Percentiles rank a stretch among this genome's conserved stretches.
These are phyloP conservation scores for Fusarium compactum DNA, from an alignment of 2,329 filamentous ascomycete genomes.

Conservation along the genomic window DNA sequence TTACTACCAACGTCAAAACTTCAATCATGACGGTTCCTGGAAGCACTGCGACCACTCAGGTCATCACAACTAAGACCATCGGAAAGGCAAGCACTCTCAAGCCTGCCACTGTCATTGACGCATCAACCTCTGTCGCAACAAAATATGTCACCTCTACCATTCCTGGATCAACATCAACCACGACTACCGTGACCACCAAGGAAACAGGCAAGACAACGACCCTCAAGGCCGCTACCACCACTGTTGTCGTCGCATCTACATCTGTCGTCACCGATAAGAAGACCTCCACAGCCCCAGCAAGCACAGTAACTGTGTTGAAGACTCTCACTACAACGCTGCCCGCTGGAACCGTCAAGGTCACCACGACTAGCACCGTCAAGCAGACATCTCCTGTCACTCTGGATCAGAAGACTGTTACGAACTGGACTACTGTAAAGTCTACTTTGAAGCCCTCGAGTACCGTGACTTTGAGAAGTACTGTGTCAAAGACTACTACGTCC, in stretches of 20 bases:
- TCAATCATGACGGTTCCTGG: constrained; percentile 25
- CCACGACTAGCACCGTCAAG: constrained; percentile 27
- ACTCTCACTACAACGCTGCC: constrained; percentile 21
- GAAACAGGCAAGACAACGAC: constrained; percentile 41
- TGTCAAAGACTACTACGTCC: constrained; percentile 33
- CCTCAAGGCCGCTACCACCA: constrained; percentile 37
- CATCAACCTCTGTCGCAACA: constrained; percentile 26
- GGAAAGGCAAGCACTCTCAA: constrained; percentile 33
- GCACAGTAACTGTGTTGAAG: constrained; percentile 34
- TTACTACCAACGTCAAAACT: constrained; percentile 34
- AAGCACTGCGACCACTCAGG: constrained; percentile 27
- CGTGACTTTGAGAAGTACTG: constrained; percentile 24
- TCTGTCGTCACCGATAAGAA: constrained; percentile 30
- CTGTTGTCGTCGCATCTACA: constrained; percentile 25
- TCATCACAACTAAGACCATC: constrained; percentile 23
- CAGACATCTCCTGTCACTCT: constrained; percentile 22
- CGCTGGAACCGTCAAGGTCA: constrained; percentile 27
- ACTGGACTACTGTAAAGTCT: constrained; percentile 43
- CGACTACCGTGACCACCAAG: constrained; percentile 28
- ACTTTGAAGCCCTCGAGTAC: constrained; percentile 42
- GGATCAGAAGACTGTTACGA: constrained; percentile 15
- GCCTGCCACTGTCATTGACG: constrained; percentile 20
- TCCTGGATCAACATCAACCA: constrained; percentile 32
- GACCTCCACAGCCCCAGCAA: constrained; percentile 37
- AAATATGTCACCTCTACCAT: constrained; percentile 23